phyloP scores from a whole-genome alignment of 306 rosid species.

The Aeschynomene evenia region DNA sequence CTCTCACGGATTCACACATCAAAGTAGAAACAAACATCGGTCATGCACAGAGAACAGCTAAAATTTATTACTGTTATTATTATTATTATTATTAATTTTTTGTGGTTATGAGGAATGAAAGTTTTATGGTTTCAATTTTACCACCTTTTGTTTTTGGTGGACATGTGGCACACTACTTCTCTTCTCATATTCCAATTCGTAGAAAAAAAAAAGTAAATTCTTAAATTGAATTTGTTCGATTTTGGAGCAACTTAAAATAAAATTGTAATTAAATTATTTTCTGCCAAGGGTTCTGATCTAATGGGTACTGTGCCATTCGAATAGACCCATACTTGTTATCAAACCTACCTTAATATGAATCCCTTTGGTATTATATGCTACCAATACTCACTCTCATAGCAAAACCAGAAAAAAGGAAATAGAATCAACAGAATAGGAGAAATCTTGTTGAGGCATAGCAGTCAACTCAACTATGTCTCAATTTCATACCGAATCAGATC shows the following conservation, averaged over 20 bases:
- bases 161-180: not conserved
- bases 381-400: not conserved
- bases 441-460: too few species aligned
- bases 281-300: too few species aligned
- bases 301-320: too few species aligned
- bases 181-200: not conserved
- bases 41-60: not conserved
- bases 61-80: not conserved
- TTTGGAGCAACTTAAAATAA: too few species aligned
- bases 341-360: not conserved
- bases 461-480: too few species aligned
- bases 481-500: too few species aligned
- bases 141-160: too few species aligned
- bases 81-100: too few species aligned
- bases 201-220: not conserved
- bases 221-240: not conserved
- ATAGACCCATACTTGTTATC: not conserved
- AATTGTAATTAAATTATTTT: too few species aligned
- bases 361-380: not conserved
- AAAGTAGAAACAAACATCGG: not conserved
- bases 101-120: too few species aligned
- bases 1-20: not conserved
- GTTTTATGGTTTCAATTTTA: too few species aligned
- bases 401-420: not conserved
- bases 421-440: not conserved